Evolutionary conservation across 192 early-diverging fungal species (phyloP).

Genomic region (Paraglomus brasilianum): DNA sequence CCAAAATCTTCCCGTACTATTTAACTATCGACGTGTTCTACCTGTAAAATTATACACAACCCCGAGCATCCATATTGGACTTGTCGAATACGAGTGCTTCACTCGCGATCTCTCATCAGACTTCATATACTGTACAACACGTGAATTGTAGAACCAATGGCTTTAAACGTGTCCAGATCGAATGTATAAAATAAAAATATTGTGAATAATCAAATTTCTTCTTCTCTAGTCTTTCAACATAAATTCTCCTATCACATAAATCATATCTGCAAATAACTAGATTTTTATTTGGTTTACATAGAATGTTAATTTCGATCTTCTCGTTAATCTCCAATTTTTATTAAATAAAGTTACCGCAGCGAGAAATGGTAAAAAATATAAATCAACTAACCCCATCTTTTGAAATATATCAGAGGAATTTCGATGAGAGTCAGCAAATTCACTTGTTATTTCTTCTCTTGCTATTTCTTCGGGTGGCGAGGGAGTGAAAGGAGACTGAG

Average conservation of each 20-base stretch:
- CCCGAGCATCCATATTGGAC: conserved; percentile 45
- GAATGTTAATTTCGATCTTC: conserved; percentile 6
- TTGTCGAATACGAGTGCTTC: conserved; percentile 35
- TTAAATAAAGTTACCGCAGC: no score
- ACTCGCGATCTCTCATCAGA: conserved; percentile 38
- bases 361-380: neutral
- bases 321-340: neutral
- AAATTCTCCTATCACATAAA: neutral
- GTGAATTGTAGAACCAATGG: conserved; percentile 45
- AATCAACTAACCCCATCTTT: conserved; percentile 29
- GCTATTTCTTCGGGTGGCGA: conserved; percentile 28
- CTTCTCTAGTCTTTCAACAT: neutral
- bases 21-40: neutral
- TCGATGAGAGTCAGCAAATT: neutral
- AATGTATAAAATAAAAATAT: neutral
- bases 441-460: conserved; percentile 19
- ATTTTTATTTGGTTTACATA: neutral
- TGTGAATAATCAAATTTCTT: neutral
- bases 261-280: neutral
- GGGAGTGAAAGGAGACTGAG: conserved; percentile 22
- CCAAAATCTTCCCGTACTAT: no score
- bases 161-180: conserved; percentile 17
- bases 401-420: conserved; percentile 21
- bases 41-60: conserved; percentile 35
- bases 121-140: conserved; percentile 42